Evolutionary conservation across 1,139 yeast genomes (phyloP).

Genomic region (Magnusiomyces suaveolens): DNA sequence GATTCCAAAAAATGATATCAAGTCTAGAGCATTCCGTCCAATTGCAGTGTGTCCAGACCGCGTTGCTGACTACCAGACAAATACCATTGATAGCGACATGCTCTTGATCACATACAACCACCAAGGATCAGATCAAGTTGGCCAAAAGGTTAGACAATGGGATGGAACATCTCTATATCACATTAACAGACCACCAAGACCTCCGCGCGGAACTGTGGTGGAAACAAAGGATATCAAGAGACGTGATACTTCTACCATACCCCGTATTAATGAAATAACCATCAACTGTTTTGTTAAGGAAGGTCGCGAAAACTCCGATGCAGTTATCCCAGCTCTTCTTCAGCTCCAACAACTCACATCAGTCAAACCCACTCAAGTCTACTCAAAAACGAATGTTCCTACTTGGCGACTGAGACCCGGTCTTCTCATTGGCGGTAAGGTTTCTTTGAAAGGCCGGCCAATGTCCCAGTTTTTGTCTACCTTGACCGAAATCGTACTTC

Average conservation of each 20-base stretch:
- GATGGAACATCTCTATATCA: constrained; percentile 86
- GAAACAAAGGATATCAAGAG: constrained; percentile 68
- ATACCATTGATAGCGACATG: constrained; percentile 66
- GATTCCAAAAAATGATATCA: constrained; percentile 42
- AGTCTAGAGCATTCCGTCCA: constrained; percentile 66
- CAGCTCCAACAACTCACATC: constrained; percentile 93
- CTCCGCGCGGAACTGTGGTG: constrained; percentile 39
- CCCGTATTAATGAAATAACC: constrained; percentile 54
- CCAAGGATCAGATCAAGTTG: constrained; percentile 42
- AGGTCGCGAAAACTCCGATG: constrained; percentile 63
- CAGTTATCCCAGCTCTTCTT: constrained; percentile 67
- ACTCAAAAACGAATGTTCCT: constrained; percentile 70
- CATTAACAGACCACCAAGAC: constrained; percentile 52
- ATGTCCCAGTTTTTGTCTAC: constrained; percentile 82
- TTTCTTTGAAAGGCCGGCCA: constrained; percentile 65
- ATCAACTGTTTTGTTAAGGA: constrained; percentile 70
- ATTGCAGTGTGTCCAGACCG: constrained; percentile 66
- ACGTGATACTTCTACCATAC: constrained; percentile 57
- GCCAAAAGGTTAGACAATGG: constrained; percentile 76
- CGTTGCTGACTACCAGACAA: constrained; percentile 64
- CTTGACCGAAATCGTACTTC: constrained; percentile 82
- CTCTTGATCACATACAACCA: constrained; percentile 71
- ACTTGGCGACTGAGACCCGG: constrained; percentile 85
- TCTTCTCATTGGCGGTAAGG: constrained; percentile 86
- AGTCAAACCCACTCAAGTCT: constrained; percentile 64